Conservation (phyloP, 2,329 filamentous ascomycete genomes). For the Blastomyces emzantsi region DNA sequence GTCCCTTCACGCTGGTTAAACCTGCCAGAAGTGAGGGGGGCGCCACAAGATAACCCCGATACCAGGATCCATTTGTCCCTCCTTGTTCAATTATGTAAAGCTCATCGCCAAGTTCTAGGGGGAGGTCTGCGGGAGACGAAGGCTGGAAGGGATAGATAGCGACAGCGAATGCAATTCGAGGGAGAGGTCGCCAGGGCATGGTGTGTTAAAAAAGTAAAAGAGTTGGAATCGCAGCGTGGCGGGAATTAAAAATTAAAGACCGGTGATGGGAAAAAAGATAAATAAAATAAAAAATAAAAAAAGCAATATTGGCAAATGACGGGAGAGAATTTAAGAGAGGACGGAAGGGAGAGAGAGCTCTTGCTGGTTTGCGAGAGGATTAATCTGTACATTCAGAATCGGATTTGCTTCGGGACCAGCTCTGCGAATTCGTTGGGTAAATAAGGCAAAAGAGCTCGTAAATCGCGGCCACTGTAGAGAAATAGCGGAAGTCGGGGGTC, state of each 20-base stretch:
- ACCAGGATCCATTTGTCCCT: conserved; percentile 74
- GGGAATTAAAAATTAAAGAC: conserved; percentile 1
- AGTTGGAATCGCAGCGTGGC: not conserved
- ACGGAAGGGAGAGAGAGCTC: not conserved
- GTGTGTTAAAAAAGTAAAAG: conserved; percentile 15
- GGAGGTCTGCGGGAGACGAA: conserved; percentile 77
- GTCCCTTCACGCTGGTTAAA: conserved; percentile 79
- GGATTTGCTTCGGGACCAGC: not conserved
- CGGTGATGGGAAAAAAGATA: not conserved
- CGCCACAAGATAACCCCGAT: conserved; percentile 88
- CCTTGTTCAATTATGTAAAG: conserved; percentile 98
- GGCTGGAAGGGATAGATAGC: conserved; percentile 91
- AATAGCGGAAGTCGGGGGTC: not conserved
- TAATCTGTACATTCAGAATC: conserved; percentile 7
- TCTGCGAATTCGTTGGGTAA: not conserved
- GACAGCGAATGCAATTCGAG: conserved; percentile 95
- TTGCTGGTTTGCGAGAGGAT: not conserved
- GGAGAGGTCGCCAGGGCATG: conserved; percentile 97
- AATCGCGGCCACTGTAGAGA: not conserved
- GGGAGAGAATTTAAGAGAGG: not conserved
- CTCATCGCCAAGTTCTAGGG: conserved; percentile 95
- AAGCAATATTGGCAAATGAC: not conserved
- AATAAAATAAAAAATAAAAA: not conserved
- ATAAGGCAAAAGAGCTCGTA: not conserved
- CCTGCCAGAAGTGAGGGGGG: conserved; percentile 88